Evolutionary conservation across 2,329 filamentous ascomycete genomes (phyloP), one percentile per base, ranked within the genome.

Genomic region (Pseudofabraea citricarpa): DNA sequence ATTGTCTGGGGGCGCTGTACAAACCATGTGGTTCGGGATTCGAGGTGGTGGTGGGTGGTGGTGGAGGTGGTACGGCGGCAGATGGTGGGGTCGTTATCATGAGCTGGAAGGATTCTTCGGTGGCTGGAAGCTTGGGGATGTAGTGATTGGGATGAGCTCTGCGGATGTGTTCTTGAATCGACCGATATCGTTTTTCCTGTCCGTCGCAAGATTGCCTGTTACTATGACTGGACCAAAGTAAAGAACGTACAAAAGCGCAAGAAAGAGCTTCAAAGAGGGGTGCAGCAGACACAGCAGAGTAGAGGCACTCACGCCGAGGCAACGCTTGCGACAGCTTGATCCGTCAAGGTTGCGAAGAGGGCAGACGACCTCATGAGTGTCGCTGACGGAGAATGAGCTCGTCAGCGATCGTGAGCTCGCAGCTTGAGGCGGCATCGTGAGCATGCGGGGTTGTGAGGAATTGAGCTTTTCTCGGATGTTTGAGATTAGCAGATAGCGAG

Each of bases 161-260:
- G 59, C 93, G 88, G 61, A 98, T 97, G 64, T 98, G 93, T 77
- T 98, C 93, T 70, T 97, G 93, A 89, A 98, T 97, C 51, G 91
- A 97, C 66, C 93, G 90, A 72, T 90, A 98, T 56, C 88, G 81
- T 70, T 95, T 95, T 73, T 94, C 89, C 89, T 94, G 68, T 65
- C 35, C 46, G 47, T 56, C 52, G 43, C 51, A 51, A 51, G 19
- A 37, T 47, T 55, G 53, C 47, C 45, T 54, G 56, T 60, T 61
- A 59, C 58, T 55, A 62, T 56, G 48, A 53, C 51, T 57, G 56
- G 46, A 53, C 59, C 44, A 56, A 50, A 45, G 24, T 19, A 15
- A 35, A 31, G 15, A n/a, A 32, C 43, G 54, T 44, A 55, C 49
- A 19, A 45, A 45, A 54, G 53, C 52, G 45, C 41, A 56, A 40